These are phyloP conservation scores for Prinsepia uniflora DNA, from an alignment of 306 rosid species.

Conservation along the genomic window DNA sequence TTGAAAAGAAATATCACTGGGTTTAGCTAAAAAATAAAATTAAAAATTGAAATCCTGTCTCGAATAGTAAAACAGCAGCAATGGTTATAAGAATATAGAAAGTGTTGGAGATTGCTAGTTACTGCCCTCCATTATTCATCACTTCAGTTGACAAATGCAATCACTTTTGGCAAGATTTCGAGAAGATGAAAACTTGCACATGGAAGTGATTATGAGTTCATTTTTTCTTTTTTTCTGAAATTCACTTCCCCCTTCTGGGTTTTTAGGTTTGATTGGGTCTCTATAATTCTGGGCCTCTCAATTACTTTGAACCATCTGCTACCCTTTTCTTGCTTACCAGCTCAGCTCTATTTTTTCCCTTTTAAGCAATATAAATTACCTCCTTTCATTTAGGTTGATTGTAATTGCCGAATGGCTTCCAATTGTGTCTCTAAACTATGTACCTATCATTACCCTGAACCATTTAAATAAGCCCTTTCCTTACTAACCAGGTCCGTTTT, in stretches of 20 bases:
- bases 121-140: background rate
- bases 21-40: background rate
- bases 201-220: background rate
- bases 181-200: background rate
- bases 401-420: background rate
- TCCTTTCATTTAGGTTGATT: background rate
- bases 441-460: background rate
- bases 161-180: background rate
- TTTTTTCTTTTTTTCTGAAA: background rate
- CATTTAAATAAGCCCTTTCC: background rate
- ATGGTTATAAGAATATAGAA: background rate
- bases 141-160: constrained; percentile 4
- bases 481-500: background rate
- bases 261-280: background rate
- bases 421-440: background rate
- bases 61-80: background rate
- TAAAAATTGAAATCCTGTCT: too few species aligned
- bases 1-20: background rate
- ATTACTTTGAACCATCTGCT: background rate
- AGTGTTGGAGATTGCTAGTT: background rate
- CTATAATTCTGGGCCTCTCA: background rate
- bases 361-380: background rate
- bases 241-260: background rate
- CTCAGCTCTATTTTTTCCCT: background rate
- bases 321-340: background rate